phyloP scores from a whole-genome alignment of 129 eudicot species.

The Artemisia argyi region DNA sequence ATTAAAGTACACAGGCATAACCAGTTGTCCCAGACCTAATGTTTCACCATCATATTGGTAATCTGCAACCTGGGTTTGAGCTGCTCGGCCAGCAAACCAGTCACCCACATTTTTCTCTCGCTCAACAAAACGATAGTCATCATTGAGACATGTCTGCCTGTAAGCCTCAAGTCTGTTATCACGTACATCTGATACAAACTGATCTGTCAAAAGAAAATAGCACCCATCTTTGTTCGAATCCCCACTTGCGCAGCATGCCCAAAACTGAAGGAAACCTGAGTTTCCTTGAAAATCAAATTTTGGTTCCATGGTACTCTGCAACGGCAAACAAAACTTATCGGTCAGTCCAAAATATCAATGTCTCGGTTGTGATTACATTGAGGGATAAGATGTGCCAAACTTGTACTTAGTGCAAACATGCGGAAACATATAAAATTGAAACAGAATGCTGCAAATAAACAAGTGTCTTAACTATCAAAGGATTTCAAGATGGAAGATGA shows the following conservation, averaged over 20 bases:
- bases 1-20: conserved; percentile 11
- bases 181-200: neutral
- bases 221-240: neutral
- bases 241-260: neutral
- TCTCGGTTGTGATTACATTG: too few relatives aligned
- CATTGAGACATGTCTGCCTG: conserved; percentile 3
- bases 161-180: neutral
- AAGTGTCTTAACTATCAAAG: too few relatives aligned
- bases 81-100: conserved; percentile 17
- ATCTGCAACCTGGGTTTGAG: conserved; percentile 8
- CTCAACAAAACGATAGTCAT: neutral
- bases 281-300: neutral
- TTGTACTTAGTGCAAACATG: too few relatives aligned
- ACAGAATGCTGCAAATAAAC: too few relatives aligned
- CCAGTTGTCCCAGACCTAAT: neutral
- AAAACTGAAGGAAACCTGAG: conserved; percentile 7
- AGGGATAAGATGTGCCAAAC: too few relatives aligned
- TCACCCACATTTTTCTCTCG: neutral
- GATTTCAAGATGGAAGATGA: too few relatives aligned
- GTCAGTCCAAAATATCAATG: too few relatives aligned
- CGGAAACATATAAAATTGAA: too few relatives aligned
- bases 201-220: neutral
- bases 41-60: neutral
- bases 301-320: too few relatives aligned
- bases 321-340: too few relatives aligned